Conservation (phyloP, 2,329 filamentous ascomycete genomes). For the Pseudovirgaria hyperparasitica region DNA sequence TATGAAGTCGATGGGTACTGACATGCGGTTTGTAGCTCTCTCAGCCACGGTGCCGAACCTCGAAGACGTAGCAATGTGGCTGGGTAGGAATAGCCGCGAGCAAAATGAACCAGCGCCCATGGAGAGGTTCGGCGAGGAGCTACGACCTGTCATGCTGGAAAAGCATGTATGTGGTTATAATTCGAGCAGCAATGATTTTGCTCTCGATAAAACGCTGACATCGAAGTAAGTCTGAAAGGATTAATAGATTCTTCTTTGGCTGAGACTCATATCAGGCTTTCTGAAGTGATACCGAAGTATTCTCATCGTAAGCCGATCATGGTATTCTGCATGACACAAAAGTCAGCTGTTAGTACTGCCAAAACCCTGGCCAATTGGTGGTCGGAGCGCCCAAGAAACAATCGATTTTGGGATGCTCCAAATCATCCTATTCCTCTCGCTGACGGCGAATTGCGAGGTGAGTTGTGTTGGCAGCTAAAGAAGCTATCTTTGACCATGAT, state of each 20-base stretch:
- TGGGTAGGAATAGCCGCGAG: conserved; percentile 52
- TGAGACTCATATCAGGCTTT: conserved; percentile 38
- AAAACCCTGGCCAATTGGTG: conserved; percentile 55
- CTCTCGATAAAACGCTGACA: conserved; percentile 60
- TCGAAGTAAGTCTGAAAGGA: conserved; percentile 31
- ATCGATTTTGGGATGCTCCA: conserved; percentile 39
- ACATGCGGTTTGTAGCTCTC: conserved; percentile 67
- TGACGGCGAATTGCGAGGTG: conserved; percentile 49
- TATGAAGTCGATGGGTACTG: conserved; percentile 68
- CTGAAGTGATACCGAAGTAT: conserved; percentile 53
- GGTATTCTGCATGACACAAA: conserved; percentile 70
- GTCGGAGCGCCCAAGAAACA: conserved; percentile 40
- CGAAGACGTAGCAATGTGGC: conserved; percentile 66
- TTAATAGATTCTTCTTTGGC: neutral
- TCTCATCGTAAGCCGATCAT: conserved; percentile 63
- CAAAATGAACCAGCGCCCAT: conserved; percentile 50
- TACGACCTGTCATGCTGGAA: conserved; percentile 63
- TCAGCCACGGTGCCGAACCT: conserved; percentile 79
- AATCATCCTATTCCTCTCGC: no score
- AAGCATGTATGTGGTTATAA: conserved; percentile 67
- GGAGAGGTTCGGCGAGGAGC: conserved; percentile 66
- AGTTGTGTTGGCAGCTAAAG: no score
- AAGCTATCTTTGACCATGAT: neutral
- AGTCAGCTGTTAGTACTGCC: conserved; percentile 56
- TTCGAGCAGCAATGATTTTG: conserved; percentile 53